Evolutionary conservation across 495 filamentous ascomycete species (phyloP), one percentile per base, ranked within the genome.

Genomic region (Penicillium silybi): DNA sequence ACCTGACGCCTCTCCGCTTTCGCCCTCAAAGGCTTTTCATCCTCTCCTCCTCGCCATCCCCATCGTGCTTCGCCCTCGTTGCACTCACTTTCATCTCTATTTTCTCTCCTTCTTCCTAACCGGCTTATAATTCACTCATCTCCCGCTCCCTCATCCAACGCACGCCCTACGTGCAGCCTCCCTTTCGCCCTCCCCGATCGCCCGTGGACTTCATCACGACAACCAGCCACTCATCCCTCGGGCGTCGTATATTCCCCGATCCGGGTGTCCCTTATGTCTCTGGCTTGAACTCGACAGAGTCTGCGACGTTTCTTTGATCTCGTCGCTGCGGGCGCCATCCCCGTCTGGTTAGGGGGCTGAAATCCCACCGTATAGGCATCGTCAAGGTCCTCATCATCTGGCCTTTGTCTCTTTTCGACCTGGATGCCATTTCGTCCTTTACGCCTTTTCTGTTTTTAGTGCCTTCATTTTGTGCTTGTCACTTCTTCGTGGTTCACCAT

Each of bases 401-500:
- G 50, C 46, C 49, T 44, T 44, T 45, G 17, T 39, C 34, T 41
- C 26, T 44, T 39, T 42, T 49, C 35, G 27, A 34, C 22, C 48
- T 53, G 56, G 45, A 58, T 56, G 53, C 41, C 20, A 53, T 56
- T 29, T 19, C 40, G 44, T 56, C 37, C 3, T 22, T 54, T 32
- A 50, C 49, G 40, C 19, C 40, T 41, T 35, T 22, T 41, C 49
- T 34, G 10, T 25, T 50, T 53, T 41, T 48, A 47, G 26, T 50
- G 11, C 39, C 18, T 23, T 29, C 16, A 11, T 39, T 17, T 40
- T 41, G 27, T 26, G 40, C 4, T 37, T 13, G 37, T 27, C 25
- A 19, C 17, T 45, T 7, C 11, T 41, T 41, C n/a, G n/a, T n/a
- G n/a, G 41, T 64, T 67, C 73, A 76, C 51, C 63, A 97, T 98